Evolutionary conservation across 129 eudicot species (phyloP), one percentile per base, ranked within the genome.

Genomic region (Centaurea solstitialis): DNA sequence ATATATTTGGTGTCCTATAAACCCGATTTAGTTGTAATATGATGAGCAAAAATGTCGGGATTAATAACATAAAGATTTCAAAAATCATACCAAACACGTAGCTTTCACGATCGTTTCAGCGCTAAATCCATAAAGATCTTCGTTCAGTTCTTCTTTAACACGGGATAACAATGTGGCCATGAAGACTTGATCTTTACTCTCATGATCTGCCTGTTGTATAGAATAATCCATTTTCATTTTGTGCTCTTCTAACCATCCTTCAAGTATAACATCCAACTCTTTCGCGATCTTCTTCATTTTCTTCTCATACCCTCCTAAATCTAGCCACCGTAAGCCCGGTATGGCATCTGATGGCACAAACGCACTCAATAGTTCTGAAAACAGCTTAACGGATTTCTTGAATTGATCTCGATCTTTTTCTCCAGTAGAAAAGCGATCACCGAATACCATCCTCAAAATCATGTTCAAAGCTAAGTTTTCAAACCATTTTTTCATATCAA

Each of bases 401-500:
- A 72, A 47, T 43, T 22, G 70, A 30, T 70, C 70, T 47, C 50
- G 13, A 0, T 33, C 38, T 9, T 22, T 11, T 37, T 70, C 77
- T 9, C n/a, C 20, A 12, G 59, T 8, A 0, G 61, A 53, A 53
- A 69, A 79, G 8, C 47, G 11, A 33, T 79, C 17, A 6, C 77
- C 83, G 38, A 79, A 79, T 24, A 79, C 20, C 71, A 79, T 71
- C 77, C 39, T 81, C 10, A 21, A 4, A 33, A 33, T 17, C 26
- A 67, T 45, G 37, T 39, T 66, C 13, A 75, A 7, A 37, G 53
- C 3, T 20, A 81, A 75, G 61, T 75, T 68, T 0, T 9, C 59
- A 47, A 82, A 82, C 85, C 76, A 82, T 26, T 76, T 6, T 30
- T 50, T 76, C 77, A 82, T 82, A 11, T 82, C 81, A 50, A 82